Evolutionary conservation across 768 basidiomycete genomes (phyloP).

Genomic region (Amanita brunnescens): DNA sequence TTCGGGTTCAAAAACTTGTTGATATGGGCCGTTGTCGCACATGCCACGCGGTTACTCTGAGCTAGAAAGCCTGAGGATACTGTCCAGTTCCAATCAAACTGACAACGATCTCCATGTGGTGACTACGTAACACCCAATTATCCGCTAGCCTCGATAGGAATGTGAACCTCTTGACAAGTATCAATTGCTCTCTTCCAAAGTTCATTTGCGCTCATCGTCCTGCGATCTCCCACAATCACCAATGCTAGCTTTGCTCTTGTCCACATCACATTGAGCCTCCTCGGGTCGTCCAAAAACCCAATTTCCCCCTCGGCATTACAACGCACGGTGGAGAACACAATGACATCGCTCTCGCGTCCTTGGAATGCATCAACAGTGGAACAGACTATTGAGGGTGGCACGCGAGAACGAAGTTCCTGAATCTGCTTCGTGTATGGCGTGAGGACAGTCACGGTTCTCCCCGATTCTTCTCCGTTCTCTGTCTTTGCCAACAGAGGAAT

Average conservation of each 20-base stretch:
- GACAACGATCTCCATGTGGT: too few relatives aligned
- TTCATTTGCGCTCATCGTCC: conserved; percentile 5
- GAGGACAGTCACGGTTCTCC: conserved; percentile 37
- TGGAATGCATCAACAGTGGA: conserved; percentile 60
- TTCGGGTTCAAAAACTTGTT: too few relatives aligned
- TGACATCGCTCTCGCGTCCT: conserved; percentile 58
- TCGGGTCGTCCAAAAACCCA: conserved; percentile 54
- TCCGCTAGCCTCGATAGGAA: neutral
- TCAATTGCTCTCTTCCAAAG: conserved; percentile 6
- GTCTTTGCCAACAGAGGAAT: conserved; percentile 30
- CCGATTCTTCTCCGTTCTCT: conserved; percentile 10
- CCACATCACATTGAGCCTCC: conserved; percentile 64
- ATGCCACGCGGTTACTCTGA: too few relatives aligned
- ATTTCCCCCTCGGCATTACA: conserved; percentile 47
- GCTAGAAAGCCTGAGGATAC: too few relatives aligned
- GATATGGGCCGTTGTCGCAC: too few relatives aligned
- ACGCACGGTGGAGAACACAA: conserved; percentile 40
- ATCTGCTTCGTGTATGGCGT: conserved; percentile 58
- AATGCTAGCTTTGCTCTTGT: conserved; percentile 45
- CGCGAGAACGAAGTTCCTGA: conserved; percentile 30
- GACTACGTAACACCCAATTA: too few relatives aligned
- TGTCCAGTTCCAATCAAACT: too few relatives aligned
- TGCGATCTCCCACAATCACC: conserved; percentile 4
- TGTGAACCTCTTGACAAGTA: conserved; percentile 1
- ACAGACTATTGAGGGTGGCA: conserved; percentile 28